A percentile compares a stretch with the other conserved stretches of the same genome.
These are phyloP conservation scores for Acarospora socialis DNA, from an alignment of 2,329 filamentous ascomycete species.

Conservation along the genomic window DNA sequence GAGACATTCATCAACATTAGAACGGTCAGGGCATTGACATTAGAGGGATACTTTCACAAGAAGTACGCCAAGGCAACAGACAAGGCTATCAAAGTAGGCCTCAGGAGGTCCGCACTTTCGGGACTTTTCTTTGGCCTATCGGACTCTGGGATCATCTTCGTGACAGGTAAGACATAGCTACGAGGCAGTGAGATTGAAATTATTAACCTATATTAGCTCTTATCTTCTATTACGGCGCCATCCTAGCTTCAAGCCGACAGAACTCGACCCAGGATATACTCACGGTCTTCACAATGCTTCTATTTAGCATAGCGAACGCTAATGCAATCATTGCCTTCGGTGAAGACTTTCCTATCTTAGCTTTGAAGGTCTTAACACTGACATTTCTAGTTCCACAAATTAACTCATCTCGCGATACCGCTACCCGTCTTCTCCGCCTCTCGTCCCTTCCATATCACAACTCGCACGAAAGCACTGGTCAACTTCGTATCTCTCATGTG, in stretches of 20 bases:
- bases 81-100: constrained; percentile 44
- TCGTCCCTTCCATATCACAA: constrained; percentile 41
- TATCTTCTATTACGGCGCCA: constrained; percentile 69
- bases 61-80: constrained; percentile 45
- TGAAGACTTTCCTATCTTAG: constrained; percentile 15
- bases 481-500: constrained; percentile 24
- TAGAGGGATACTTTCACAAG: constrained; percentile 55
- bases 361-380: constrained; percentile 1
- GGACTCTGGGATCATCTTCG: constrained; percentile 55
- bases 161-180: constrained; percentile 34
- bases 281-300: constrained; percentile 63
- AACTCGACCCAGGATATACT: constrained; percentile 46
- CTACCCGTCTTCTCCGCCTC: constrained; percentile 57
- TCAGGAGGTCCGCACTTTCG: constrained; percentile 50
- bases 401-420: constrained; percentile 56
- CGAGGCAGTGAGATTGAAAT: background rate
- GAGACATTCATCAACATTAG: constrained; percentile 70
- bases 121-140: constrained; percentile 66
- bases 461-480: constrained; percentile 45
- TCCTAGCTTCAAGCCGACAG: constrained; percentile 41
- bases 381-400: constrained; percentile 54
- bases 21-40: constrained; percentile 58
- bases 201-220: constrained; percentile 36
- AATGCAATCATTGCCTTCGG: constrained; percentile 53
- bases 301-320: constrained; percentile 68